phyloP scores from a whole-genome alignment of 2,329 filamentous ascomycete genomes.

The Fusarium veterinarium region DNA sequence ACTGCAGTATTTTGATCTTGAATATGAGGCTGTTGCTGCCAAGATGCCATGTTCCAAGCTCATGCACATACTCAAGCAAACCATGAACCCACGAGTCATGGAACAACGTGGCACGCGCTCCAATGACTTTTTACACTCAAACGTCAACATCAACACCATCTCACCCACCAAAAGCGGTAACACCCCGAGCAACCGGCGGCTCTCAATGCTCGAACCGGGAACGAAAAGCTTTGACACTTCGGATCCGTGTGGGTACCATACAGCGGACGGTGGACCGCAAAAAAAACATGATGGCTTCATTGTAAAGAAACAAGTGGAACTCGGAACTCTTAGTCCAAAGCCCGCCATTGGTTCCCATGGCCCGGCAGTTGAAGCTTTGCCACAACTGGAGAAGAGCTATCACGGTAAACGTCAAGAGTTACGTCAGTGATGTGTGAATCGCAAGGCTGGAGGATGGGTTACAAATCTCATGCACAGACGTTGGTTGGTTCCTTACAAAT shows the following conservation, averaged over 20 bases:
- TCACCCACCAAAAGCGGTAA: background rate
- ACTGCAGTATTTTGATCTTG: background rate
- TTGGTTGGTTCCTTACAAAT: constrained; percentile 17
- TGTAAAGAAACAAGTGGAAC: constrained; percentile 3
- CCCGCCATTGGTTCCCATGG: constrained; percentile 19
- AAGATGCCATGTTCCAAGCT: background rate
- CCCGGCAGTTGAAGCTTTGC: constrained; percentile 19
- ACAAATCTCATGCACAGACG: constrained; percentile 35
- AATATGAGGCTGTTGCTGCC: background rate
- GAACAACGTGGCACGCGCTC: background rate
- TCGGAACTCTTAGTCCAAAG: constrained; percentile 28
- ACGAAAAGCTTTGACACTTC: constrained; percentile 21
- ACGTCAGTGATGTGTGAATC: constrained; percentile 19
- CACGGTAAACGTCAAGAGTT: constrained; percentile 28
- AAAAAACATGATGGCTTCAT: constrained; percentile 16
- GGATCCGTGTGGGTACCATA: constrained; percentile 18
- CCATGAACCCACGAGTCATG: constrained; percentile 14
- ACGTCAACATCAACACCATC: background rate
- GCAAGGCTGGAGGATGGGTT: background rate
- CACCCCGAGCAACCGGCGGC: constrained; percentile 1
- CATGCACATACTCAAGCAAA: background rate
- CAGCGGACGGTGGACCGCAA: background rate
- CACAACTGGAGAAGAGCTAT: constrained; percentile 5
- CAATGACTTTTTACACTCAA: background rate
- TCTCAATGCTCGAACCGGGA: background rate